These are phyloP conservation scores for Melaleuca alternifolia DNA, from an alignment of 345 rosid genomes.

Conservation along the genomic window DNA sequence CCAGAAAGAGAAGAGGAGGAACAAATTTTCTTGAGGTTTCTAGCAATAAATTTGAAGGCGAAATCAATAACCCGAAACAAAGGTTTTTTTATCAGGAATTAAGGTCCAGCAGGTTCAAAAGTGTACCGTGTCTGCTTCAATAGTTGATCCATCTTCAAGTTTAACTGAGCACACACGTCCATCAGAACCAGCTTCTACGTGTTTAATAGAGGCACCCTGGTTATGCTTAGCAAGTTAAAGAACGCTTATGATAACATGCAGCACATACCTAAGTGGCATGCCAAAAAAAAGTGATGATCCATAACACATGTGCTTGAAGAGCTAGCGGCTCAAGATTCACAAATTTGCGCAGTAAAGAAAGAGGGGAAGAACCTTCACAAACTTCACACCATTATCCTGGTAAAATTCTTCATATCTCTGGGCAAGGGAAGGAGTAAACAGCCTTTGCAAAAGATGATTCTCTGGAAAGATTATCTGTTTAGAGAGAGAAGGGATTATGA, in stretches of 20 bases:
- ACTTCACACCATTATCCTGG: slow-evolving; percentile 71
- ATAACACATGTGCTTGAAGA: not conserved
- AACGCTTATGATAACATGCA: not conserved
- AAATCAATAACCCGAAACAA: not conserved
- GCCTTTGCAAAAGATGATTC: slow-evolving; percentile 74
- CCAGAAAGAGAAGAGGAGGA: not conserved
- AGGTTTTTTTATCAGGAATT: not conserved
- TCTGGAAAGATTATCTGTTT: slow-evolving; percentile 72
- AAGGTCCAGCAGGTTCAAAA: not conserved
- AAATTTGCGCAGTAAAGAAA: not conserved
- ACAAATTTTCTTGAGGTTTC: not conserved
- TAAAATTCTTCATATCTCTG: slow-evolving; percentile 73
- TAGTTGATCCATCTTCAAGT: slow-evolving; percentile 75
- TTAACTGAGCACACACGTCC: slow-evolving; percentile 65
- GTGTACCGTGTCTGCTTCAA: slow-evolving; percentile 74
- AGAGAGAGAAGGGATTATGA: not conserved
- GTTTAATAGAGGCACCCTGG: slow-evolving; percentile 70
- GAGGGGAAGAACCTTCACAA: slow-evolving; percentile 43
- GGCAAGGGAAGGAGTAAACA: slow-evolving; percentile 92
- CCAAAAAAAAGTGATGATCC: not conserved
- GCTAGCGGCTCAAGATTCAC: not conserved
- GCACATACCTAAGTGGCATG: not conserved
- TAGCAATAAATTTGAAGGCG: not conserved
- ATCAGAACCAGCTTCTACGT: slow-evolving; percentile 69
- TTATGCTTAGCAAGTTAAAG: not conserved